Base-by-base conservation (phyloP, 1,284 basidiomycete species). In the Ustilago bromivora region DNA sequence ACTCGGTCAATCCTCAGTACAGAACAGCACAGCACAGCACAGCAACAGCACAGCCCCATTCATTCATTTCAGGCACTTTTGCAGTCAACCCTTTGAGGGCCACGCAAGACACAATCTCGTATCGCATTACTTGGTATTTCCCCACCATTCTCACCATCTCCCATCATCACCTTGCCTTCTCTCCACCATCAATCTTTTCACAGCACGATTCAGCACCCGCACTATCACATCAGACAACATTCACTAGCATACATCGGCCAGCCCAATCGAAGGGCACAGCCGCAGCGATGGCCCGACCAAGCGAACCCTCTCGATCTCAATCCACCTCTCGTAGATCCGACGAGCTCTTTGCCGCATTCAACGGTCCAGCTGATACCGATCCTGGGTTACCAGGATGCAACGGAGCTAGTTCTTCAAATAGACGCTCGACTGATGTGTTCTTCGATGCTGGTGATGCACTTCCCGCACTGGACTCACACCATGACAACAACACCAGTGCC, bases 401-500 rank as follows among this genome's bases (percentile, higher is more conserved):
- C 17, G 65, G 71, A 56, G 56, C 73, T n/a, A 65, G 60, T 66
- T 35, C 66, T 15, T 57, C 64, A 40, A 28, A 67, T 4, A 46
- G 54, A 41, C 46, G 52, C 17, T 63, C 65, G 38, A 61, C 53
- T 17, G 71, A 84, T 54, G 71, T 84, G 63, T 82, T 80, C 36
- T 84, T 84, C 32, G 82, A 84, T 38, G 82, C 81, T 15, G 79
- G 78, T 12, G 82, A 84, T 56, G 78, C 76, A 7, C 40, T 82
- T 19, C 71, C 68, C 0, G 55, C 66, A 32, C 66, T 66, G 0
- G 61, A 70, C 19, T 38, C 75, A n/a, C 57, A 36, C 13, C n/a
- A 56, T 31, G 23, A 28, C 23, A 28, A 28, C 23, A 28, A 28
- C 23, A 28, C 23, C 23, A 40, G 41, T 36, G 61, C 61, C 13